Conservation (phyloP, 2,329 filamentous ascomycete genomes). For the Zasmidium citrigriseum region DNA sequence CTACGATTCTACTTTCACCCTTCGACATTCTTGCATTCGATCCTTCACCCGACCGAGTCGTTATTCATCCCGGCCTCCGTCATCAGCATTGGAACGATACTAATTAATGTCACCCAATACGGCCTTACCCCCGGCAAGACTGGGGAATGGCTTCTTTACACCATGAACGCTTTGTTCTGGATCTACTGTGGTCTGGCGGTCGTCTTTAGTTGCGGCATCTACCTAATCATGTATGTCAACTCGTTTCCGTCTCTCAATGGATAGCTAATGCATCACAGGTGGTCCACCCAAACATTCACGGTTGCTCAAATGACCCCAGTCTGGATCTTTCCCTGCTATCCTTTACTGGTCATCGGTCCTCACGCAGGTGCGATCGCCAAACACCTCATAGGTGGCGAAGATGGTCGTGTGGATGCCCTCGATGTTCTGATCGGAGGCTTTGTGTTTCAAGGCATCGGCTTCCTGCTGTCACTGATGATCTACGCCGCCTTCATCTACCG, state of each 20-base stretch:
- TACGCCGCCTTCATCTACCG: slow-evolving; percentile 82
- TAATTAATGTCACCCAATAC: slow-evolving; percentile 74
- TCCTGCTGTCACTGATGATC: slow-evolving; percentile 72
- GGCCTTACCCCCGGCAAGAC: slow-evolving; percentile 52
- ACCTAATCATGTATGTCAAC: slow-evolving; percentile 67
- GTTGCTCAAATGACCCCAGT: slow-evolving; percentile 84
- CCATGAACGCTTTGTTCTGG: slow-evolving; percentile 73
- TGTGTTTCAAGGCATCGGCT: slow-evolving; percentile 65
- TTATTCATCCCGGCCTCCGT: slow-evolving; percentile 71
- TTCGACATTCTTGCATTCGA: slow-evolving; percentile 69
- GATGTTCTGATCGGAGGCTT: slow-evolving; percentile 60
- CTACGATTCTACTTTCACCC: slow-evolving; percentile 70
- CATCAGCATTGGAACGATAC: slow-evolving; percentile 64
- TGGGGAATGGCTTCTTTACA: slow-evolving; percentile 56
- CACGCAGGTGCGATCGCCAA: slow-evolving; percentile 63
- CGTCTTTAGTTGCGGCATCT: slow-evolving; percentile 68
- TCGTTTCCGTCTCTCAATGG: background rate
- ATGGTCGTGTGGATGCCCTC: slow-evolving; percentile 43
- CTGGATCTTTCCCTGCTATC: slow-evolving; percentile 87
- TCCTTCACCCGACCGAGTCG: slow-evolving; percentile 71
- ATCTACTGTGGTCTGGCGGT: slow-evolving; percentile 69
- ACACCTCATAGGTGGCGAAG: slow-evolving; percentile 41
- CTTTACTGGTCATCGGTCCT: slow-evolving; percentile 73
- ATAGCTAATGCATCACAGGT: slow-evolving; percentile 48
- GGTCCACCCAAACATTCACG: slow-evolving; percentile 67